Conservation (phyloP, 2,329 filamentous ascomycete genomes). For the Pezicula neosporulosa region DNA sequence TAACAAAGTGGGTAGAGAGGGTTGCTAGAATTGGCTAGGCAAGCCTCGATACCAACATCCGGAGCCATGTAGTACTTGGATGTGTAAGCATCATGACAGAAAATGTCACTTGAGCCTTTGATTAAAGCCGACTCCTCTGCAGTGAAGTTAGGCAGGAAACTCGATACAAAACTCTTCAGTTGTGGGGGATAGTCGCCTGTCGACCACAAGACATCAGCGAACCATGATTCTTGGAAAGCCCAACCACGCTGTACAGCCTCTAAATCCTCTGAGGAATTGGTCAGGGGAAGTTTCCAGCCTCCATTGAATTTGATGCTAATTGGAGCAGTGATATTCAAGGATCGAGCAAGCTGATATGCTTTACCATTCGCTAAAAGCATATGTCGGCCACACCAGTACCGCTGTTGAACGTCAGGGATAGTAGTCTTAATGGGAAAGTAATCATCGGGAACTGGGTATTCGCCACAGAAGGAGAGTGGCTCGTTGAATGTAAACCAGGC, state of each 20-base stretch:
- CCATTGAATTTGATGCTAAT: conserved; percentile 36
- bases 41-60: conserved; percentile 31
- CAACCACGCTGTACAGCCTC: conserved; percentile 23
- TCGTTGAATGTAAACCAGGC: conserved; percentile 51
- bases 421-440: conserved; percentile 31
- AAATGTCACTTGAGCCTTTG: conserved; percentile 49
- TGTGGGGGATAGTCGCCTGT: conserved; percentile 46
- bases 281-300: conserved; percentile 47
- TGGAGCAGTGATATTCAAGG: conserved; percentile 45
- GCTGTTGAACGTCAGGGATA: conserved; percentile 35
- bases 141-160: conserved; percentile 41
- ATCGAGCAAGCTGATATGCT: conserved; percentile 48
- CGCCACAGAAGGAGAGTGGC: conserved; percentile 30
- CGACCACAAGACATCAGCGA: conserved; percentile 49
- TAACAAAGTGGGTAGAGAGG: conserved; percentile 17
- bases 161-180: conserved; percentile 40
- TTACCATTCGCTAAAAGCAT: conserved; percentile 44
- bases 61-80: conserved; percentile 46
- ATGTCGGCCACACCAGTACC: conserved; percentile 35
- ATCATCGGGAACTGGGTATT: conserved; percentile 19
- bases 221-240: conserved; percentile 40
- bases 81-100: conserved; percentile 56
- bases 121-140: conserved; percentile 45
- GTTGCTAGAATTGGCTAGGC: conserved; percentile 25
- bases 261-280: conserved; percentile 26